Base-by-base conservation (phyloP, 108 stramenopile species). In the Pelagomonas calceolata region DNA sequence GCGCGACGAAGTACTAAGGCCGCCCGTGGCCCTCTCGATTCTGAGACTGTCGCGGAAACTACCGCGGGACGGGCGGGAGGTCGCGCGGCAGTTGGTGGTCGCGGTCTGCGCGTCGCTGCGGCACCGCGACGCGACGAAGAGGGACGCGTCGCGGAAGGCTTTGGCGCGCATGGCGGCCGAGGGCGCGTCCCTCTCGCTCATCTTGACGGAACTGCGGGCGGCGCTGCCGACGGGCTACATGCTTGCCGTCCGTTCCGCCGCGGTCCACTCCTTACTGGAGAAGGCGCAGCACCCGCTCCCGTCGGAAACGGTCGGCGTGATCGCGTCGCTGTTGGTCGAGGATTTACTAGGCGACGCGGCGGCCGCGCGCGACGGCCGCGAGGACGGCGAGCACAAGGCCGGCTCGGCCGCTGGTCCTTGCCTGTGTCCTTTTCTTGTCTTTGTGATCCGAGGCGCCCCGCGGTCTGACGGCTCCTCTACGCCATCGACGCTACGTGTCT, bases 151-250 rank as follows among this genome's bases (percentile, higher is more conserved):
- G 10, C 80, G 93, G 45, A 80, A 79, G 12, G 90, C 92, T 16
- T 72, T 98, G 66, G 85, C 92, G 31, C 87, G 90, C 74, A 91
- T 96, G 74, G 89, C 85, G 12, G 73, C 70, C 18, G 75, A 77
- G 15, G 74, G 95, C 51, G 94, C 91, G 65, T 87, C 85, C 76
- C 84, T 90, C 43, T 79, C 82, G 45, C 88, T 93, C 66, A 82
- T 94, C 35, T 66, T 93, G 26, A 81, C 86, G 67, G 90, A 94
- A 74, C 70, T 98, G 34, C 34, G 67, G 44, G 39, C 67, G 29
- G 60, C 89, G 12, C 85, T 98, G 51, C 84, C 76, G 34, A 89
- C 92, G 64, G 97, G 97, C 34, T 98, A 94, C 77, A 88, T 92
- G 73, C 87, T 93, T 34, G 90, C 92, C 73, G 91, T 92, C 18